Evolutionary conservation across 1,284 basidiomycete genomes (phyloP).

Genomic region (Porogramme epimiltina): DNA sequence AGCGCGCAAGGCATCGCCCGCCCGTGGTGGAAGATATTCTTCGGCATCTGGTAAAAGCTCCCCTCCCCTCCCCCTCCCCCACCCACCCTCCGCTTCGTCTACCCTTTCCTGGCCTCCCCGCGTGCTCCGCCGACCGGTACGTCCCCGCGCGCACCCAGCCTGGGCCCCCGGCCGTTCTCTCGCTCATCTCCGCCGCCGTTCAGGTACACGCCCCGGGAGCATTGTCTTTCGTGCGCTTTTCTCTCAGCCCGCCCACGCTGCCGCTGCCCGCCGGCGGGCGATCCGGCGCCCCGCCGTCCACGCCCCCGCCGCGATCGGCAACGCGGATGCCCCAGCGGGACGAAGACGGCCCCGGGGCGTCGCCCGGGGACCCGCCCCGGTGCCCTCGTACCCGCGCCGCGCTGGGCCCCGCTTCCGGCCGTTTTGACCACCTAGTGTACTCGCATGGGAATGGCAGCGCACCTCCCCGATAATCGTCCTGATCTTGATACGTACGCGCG

Average conservation of each 20-base stretch:
- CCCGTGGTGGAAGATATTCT: slow-evolving; percentile 82
- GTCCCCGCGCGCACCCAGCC: slow-evolving; percentile 50
- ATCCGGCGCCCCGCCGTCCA: too few relatives aligned
- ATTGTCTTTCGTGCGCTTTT: neutral
- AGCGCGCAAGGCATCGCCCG: slow-evolving; percentile 65
- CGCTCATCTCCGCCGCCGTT: neutral
- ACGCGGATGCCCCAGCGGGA: too few relatives aligned
- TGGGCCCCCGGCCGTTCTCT: slow-evolving; percentile 65
- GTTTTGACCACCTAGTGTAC: slow-evolving; percentile 7
- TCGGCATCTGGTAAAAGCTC: slow-evolving; percentile 73
- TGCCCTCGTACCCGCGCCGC: neutral
- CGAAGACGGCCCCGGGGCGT: too few relatives aligned
- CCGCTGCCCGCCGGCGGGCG: too few relatives aligned
- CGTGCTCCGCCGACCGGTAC: too few relatives aligned
- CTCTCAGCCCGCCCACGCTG: too few relatives aligned
- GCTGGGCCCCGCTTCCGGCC: neutral
- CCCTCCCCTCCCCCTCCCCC: too few relatives aligned
- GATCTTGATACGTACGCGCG: neutral
- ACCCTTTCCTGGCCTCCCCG: too few relatives aligned
- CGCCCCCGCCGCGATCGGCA: too few relatives aligned
- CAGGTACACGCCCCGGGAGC: neutral
- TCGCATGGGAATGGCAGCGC: slow-evolving; percentile 2
- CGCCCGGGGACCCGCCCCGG: too few relatives aligned
- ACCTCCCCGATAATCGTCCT: slow-evolving; percentile 4
- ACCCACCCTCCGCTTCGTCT: too few relatives aligned